Evolutionary conservation across 2,329 filamentous ascomycete genomes (phyloP).

Genomic region (Lanzia echinophila): DNA sequence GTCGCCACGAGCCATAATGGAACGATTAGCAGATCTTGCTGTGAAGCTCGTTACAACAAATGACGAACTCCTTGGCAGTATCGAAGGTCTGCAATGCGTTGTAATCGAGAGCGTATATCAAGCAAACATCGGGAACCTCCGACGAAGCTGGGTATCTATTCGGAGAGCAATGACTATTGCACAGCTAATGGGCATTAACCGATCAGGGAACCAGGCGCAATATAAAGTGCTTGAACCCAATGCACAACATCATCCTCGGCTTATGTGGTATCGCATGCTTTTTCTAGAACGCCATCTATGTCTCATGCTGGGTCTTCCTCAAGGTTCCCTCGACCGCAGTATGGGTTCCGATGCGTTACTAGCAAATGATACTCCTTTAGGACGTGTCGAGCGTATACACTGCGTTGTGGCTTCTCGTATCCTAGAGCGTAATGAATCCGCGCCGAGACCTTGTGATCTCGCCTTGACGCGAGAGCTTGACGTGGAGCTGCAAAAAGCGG

Average conservation of each 20-base stretch:
- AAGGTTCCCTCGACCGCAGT: constrained; percentile 14
- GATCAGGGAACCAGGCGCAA: constrained; percentile 1
- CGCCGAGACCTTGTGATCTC: constrained; percentile 17
- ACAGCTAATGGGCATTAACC: constrained; percentile 26
- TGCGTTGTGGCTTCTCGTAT: constrained; percentile 19
- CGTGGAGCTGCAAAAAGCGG: constrained; percentile 20
- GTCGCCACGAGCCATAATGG: constrained; percentile 16
- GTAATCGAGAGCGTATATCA: constrained; percentile 41
- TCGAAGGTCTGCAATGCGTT: constrained; percentile 46
- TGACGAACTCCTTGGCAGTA: constrained; percentile 38
- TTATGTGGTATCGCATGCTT: constrained; percentile 42
- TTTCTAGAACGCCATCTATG: constrained; percentile 39
- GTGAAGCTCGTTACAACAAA: constrained; percentile 37
- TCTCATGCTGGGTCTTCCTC: constrained; percentile 24
- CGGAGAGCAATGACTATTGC: constrained; percentile 44
- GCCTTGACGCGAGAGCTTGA: constrained; percentile 26
- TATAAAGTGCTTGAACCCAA: neutral
- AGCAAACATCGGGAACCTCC: constrained; percentile 41
- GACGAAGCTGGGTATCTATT: constrained; percentile 41
- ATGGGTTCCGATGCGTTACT: constrained; percentile 20
- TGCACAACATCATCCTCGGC: constrained; percentile 22
- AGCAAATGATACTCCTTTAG: constrained; percentile 14
- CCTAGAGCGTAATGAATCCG: constrained; percentile 23
- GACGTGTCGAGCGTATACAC: constrained; percentile 4
- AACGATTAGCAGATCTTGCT: constrained; percentile 22